Base-by-base conservation (phyloP, 176 grass and related monocot species). In the Eragrostis nindensis region DNA sequence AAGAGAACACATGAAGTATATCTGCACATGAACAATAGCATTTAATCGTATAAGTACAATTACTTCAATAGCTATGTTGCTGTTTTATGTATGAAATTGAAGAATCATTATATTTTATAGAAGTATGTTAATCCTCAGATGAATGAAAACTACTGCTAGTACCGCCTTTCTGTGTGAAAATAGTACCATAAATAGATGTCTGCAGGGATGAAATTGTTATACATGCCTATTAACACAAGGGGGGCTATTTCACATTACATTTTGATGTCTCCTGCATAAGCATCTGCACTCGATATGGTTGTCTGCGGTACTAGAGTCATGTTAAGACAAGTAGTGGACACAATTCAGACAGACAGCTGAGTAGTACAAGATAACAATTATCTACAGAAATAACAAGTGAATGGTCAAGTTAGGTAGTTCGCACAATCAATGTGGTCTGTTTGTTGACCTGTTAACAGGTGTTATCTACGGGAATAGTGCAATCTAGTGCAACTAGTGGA, bases 1-100 rank as follows among this genome's bases (percentile, higher is more conserved):
- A 87, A 15, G 96, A 93, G 75, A 99, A 90, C n/a, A 91, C 92
- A 45, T 95, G 96, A 90, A 99, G 92, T 87, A 97, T 94, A 90
- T 97, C 95, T 97, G 91, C 60, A 90, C 32, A 83, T 53, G 74
- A 87, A 83, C 19, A 29, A 66, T 22, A 59, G 27, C n/a, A 50
- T 38, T 61, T 42, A 75, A 77, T 3, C 13, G 68, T 66, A 80
- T 13, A 81, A 67, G 27, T 42, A 62, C 73, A 24, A 16, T 42
- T 54, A 0, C 11, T 60, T 32, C 5, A 6, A 70, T 12, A 59
- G 71, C 29, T 38, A 86, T 75, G 71, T 15, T 75, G 57, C 46
- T 45, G 8, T 11, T 69, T 61, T 81, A 22, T 48, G 16, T 40
- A 30, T 67, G 43, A 73, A 45, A 17, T 36, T 36, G 32, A 36